Conservation (phyloP, 805 yeast genomes). For the Kurtzmaniella cleridarum region DNA sequence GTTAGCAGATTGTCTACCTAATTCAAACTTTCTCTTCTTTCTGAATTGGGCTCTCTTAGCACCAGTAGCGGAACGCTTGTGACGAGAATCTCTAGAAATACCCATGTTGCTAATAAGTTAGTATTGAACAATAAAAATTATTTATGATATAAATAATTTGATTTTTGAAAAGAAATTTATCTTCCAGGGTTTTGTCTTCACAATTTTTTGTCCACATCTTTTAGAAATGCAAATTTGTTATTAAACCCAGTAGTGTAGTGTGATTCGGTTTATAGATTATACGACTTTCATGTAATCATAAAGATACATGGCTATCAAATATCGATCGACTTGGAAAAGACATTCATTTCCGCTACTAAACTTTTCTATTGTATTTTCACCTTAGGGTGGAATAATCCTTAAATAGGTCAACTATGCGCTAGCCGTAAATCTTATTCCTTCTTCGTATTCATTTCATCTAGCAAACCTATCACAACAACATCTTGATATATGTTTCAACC, state of each 20-base stretch:
- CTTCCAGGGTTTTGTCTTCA: not conserved
- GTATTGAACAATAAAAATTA: conserved; percentile 8
- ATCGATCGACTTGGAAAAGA: too few species aligned
- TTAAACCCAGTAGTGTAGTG: too few species aligned
- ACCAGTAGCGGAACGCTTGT: conserved; percentile 99
- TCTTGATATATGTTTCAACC: too few species aligned
- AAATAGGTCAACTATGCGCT: not conserved
- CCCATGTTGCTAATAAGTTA: conserved; percentile 66
- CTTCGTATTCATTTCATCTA: too few species aligned
- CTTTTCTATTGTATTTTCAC: not conserved
- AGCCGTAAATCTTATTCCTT: not conserved
- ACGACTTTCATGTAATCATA: not conserved
- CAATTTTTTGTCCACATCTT: not conserved
- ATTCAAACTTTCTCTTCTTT: conserved; percentile 99
- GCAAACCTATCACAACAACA: too few species aligned
- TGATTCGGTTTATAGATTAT: not conserved
- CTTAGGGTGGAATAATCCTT: not conserved
- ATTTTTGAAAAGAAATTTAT: conserved; percentile 1
- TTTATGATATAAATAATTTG: conserved; percentile 9
- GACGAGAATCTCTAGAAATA: conserved; percentile 99
- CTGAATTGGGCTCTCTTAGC: conserved; percentile 99
- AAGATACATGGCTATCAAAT: not conserved
- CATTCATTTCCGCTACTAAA: not conserved
- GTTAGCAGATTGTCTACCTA: conserved; percentile 99
- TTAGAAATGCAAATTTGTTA: too few species aligned